Conservation (phyloP, 306 rosid species). For the Rubus idaeus region DNA sequence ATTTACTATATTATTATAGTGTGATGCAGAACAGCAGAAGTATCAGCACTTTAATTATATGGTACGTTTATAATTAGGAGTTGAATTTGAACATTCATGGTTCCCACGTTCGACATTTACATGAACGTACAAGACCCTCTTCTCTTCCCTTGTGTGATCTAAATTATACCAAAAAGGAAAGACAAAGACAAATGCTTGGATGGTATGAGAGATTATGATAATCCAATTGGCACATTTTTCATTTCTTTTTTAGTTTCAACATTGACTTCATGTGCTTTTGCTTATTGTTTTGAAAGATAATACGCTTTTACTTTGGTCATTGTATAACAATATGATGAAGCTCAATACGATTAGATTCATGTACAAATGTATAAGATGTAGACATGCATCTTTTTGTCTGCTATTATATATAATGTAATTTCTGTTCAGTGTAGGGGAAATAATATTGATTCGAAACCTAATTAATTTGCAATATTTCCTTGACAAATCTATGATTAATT, state of each 20-base stretch:
- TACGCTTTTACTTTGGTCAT: neutral
- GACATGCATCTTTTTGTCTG: neutral
- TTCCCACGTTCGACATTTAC: neutral
- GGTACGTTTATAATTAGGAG: neutral
- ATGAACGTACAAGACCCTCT: neutral
- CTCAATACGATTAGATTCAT: neutral
- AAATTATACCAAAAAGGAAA: neutral
- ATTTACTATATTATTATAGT: neutral
- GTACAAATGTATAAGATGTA: neutral
- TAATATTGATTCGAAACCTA: too few relatives aligned
- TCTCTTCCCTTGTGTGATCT: neutral
- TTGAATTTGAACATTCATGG: neutral
- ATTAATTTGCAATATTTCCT: too few relatives aligned
- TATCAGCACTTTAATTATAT: neutral
- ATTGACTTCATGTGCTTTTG: conserved; percentile 3
- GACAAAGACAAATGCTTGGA: neutral
- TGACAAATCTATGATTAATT: too few relatives aligned
- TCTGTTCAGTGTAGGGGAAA: too few relatives aligned
- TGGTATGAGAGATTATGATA: neutral
- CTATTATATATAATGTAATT: too few relatives aligned
- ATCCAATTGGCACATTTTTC: neutral
- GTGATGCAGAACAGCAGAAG: neutral
- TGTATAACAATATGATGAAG: neutral
- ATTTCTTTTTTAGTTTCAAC: neutral
- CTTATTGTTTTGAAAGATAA: neutral